A percentile compares a stretch with the other conserved stretches of the same genome.
phyloP scores from a whole-genome alignment of 2,329 filamentous ascomycete genomes.

The Epichloe sylvatica region DNA sequence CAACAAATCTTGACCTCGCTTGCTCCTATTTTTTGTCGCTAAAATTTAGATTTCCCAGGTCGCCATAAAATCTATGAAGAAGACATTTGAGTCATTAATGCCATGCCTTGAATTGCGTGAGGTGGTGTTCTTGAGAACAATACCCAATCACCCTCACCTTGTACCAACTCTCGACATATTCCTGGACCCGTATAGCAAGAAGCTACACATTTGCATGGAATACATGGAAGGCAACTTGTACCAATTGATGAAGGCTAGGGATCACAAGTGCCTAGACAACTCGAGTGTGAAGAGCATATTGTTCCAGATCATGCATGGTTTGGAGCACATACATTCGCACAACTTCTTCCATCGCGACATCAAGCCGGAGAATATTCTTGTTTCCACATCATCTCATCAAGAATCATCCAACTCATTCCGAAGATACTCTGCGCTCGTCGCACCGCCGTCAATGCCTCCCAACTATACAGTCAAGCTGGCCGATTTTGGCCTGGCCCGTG shows the following conservation, averaged over 20 bases:
- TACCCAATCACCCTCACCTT: conserved; percentile 78
- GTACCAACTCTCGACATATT: conserved; percentile 98
- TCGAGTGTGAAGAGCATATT: conserved; percentile 93
- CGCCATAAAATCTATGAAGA: conserved; percentile 99
- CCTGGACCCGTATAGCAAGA: conserved; percentile 87
- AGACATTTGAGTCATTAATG: conserved; percentile 85
- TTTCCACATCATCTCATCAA: conserved; percentile 75
- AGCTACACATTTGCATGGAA: conserved; percentile 97
- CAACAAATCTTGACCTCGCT: conserved; percentile 6
- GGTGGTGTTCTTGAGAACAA: conserved; percentile 85
- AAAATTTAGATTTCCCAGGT: conserved; percentile 41
- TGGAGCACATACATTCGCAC: conserved; percentile 95
- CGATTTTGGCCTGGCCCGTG: conserved; percentile 92
- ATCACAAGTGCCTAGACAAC: conserved; percentile 86
- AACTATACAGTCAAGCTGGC: conserved; percentile 96
- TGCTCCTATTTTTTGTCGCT: conserved; percentile 2
- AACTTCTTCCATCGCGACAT: conserved; percentile 98
- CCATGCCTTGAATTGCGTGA: conserved; percentile 89
- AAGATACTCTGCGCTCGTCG: conserved; percentile 84
- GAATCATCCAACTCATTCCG: conserved; percentile 78
- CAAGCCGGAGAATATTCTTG: conserved; percentile 96
- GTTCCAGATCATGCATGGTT: conserved; percentile 88
- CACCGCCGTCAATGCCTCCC: conserved; percentile 85
- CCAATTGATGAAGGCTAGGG: conserved; percentile 94
- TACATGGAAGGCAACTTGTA: conserved; percentile 99